Evolutionary conservation across 306 rosid genomes (phyloP).

Genomic region (Clitoria ternatea): DNA sequence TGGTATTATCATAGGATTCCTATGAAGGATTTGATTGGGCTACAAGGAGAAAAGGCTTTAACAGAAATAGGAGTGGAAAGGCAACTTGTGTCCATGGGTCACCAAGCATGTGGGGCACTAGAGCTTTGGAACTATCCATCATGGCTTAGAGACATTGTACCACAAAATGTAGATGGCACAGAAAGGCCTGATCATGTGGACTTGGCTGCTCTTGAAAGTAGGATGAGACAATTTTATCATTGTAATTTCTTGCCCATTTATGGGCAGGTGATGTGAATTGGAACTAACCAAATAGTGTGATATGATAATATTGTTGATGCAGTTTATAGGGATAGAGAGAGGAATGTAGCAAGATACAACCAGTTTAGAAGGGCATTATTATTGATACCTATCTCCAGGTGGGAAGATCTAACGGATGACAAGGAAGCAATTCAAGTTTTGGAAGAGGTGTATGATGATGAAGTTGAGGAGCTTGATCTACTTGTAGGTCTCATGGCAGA

Average conservation of each 20-base stretch:
- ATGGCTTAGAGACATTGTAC: slow-evolving; percentile 37
- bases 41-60: slow-evolving; percentile 36
- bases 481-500: slow-evolving; percentile 67
- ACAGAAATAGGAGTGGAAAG: slow-evolving; percentile 37
- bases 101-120: slow-evolving; percentile 57
- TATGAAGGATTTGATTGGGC: slow-evolving; percentile 42
- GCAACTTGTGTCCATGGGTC: slow-evolving; percentile 65
- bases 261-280: background rate
- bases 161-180: slow-evolving; percentile 43
- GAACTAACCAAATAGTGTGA: background rate
- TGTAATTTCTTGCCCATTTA: background rate
- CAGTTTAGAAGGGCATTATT: slow-evolving; percentile 42
- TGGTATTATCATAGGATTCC: slow-evolving; percentile 34
- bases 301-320: slow-evolving; percentile 10
- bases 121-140: slow-evolving; percentile 59
- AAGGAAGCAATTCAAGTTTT: slow-evolving; percentile 39
- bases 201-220: slow-evolving; percentile 59
- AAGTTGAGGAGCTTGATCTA: slow-evolving; percentile 55
- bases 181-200: slow-evolving; percentile 57
- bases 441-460: slow-evolving; percentile 47
- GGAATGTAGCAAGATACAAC: slow-evolving; percentile 57
- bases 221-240: background rate
- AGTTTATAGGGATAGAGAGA: slow-evolving; percentile 65
- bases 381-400: slow-evolving; percentile 48
- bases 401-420: slow-evolving; percentile 60